phyloP scores from a whole-genome alignment of 139 green algal species.

The Deuterostichococcus epilithicus region DNA sequence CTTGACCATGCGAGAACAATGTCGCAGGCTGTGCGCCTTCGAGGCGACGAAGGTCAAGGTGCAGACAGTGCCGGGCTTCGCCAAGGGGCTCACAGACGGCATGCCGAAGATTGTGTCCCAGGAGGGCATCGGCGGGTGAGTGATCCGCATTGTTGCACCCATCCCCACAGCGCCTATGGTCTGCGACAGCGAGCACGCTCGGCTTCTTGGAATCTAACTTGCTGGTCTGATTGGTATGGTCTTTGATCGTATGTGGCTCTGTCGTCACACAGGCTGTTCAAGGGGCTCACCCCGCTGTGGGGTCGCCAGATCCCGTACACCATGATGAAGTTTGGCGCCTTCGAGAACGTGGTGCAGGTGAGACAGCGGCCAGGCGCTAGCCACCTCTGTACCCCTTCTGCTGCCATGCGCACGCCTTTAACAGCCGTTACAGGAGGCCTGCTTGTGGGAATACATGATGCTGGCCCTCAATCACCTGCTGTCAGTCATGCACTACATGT shows the following conservation, averaged over 20 bases:
- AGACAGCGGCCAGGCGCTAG: not conserved
- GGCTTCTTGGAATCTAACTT: not conserved
- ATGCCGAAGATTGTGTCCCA: slow-evolving; percentile 79
- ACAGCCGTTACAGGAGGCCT: no score
- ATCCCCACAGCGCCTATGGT: not conserved
- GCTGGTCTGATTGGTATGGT: not conserved
- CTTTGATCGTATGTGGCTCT: not conserved
- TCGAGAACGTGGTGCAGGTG: no score
- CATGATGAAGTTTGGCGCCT: slow-evolving; percentile 94
- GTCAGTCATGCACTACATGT: no score
- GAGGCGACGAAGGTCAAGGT: slow-evolving; percentile 97
- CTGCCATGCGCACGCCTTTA: no score
- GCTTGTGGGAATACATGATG: no score
- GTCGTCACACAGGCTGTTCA: slow-evolving; percentile 70
- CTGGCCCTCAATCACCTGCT: no score
- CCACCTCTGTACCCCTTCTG: no score
- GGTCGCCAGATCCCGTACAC: slow-evolving; percentile 93
- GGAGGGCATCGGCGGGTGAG: slow-evolving; percentile 47
- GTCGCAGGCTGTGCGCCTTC: slow-evolving; percentile 87
- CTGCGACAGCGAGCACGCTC: not conserved
- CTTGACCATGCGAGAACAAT: no score
- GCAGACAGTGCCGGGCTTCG: slow-evolving; percentile 86
- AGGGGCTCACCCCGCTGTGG: slow-evolving; percentile 83
- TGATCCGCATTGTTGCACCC: not conserved
- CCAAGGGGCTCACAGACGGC: slow-evolving; percentile 76